Conservation (phyloP, 1,284 basidiomycete genomes). For the Xerocomus nothofagi region DNA sequence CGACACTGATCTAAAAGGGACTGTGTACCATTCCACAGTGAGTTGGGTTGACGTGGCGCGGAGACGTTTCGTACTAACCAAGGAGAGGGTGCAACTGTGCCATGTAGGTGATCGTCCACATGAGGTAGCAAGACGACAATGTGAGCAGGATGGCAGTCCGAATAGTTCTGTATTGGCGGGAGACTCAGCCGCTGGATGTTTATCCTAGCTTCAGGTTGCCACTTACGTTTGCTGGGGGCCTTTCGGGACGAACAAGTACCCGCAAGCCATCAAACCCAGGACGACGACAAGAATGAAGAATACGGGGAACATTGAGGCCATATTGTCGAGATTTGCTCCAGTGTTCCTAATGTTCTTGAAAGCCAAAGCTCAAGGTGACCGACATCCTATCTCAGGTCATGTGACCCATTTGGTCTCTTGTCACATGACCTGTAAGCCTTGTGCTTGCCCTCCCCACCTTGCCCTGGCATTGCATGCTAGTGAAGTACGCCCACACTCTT, state of each 20-base stretch:
- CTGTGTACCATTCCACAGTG: conserved; percentile 11
- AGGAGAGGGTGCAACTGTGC: conserved; percentile 90
- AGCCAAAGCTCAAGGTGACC: background rate
- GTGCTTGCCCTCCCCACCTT: too few relatives aligned
- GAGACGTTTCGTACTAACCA: conserved; percentile 47
- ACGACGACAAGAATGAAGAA: conserved; percentile 56
- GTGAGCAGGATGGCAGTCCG: conserved; percentile 78
- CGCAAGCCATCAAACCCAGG: conserved; percentile 60
- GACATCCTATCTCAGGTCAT: conserved; percentile 9
- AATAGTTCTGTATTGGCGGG: conserved; percentile 58
- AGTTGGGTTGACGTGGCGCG: background rate
- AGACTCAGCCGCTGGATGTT: background rate
- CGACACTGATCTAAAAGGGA: conserved; percentile 15
- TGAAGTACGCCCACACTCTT: too few relatives aligned
- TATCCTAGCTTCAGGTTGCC: background rate
- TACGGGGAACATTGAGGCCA: conserved; percentile 60
- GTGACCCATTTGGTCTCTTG: too few relatives aligned
- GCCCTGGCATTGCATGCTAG: too few relatives aligned
- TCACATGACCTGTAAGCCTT: too few relatives aligned
- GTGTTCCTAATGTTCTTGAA: background rate
- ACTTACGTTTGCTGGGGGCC: conserved; percentile 87
- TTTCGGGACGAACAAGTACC: conserved; percentile 76
- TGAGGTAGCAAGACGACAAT: conserved; percentile 81
- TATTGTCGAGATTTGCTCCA: conserved; percentile 23
- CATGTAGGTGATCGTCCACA: conserved; percentile 94